Evolutionary conservation across 176 grass and related monocot species (phyloP).

Genomic region (Saccharum spontaneum): DNA sequence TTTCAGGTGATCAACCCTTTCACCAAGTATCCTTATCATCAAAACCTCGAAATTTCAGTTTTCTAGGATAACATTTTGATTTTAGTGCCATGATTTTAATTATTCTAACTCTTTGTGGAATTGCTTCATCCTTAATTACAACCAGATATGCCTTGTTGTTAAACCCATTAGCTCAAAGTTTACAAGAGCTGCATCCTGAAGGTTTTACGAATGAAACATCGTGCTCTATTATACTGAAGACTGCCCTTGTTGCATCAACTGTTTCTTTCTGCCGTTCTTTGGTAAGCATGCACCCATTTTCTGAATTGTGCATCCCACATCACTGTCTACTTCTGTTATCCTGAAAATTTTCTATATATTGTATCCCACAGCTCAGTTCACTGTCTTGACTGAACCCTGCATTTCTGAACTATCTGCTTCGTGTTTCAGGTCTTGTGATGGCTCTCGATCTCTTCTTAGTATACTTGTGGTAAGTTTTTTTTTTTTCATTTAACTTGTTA

Average conservation of each 20-base stretch:
- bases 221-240: slow-evolving; percentile 56
- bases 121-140: slow-evolving; percentile 52
- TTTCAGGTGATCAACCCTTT: slow-evolving; percentile 89
- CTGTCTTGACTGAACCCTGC: background rate
- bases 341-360: background rate
- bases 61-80: slow-evolving; percentile 22
- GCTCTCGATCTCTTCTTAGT: slow-evolving; percentile 85
- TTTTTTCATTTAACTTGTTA: background rate
- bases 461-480: slow-evolving; percentile 83
- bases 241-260: slow-evolving; percentile 68
- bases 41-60: background rate
- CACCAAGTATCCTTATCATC: slow-evolving; percentile 84
- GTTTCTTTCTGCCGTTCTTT: slow-evolving; percentile 91
- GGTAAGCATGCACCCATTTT: slow-evolving; percentile 47
- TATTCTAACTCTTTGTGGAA: background rate
- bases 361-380: background rate
- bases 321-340: background rate
- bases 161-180: slow-evolving; percentile 83
- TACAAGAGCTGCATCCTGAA: slow-evolving; percentile 75
- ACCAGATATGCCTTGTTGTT: slow-evolving; percentile 81
- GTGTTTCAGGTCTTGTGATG: slow-evolving; percentile 89
- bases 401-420: slow-evolving; percentile 20
- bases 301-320: background rate
- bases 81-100: background rate
- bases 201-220: slow-evolving; percentile 53